Conservation (phyloP, 2,329 filamentous ascomycete genomes). For the Cryphonectria radicalis region DNA sequence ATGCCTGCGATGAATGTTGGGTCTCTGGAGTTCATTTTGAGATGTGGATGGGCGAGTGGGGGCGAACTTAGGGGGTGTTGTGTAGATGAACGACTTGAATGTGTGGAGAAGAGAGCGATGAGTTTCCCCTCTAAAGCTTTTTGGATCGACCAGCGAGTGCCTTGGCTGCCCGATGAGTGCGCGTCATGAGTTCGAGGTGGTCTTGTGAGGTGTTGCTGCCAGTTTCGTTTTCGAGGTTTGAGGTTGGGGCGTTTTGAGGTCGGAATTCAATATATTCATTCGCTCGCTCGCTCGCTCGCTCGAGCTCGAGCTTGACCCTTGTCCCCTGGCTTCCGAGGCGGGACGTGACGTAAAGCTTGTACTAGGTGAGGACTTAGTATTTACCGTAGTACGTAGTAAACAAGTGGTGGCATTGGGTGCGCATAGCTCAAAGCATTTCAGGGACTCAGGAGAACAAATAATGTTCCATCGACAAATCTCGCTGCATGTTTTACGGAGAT, state of each 20-base stretch:
- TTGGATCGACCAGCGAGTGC: background rate
- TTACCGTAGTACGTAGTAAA: background rate
- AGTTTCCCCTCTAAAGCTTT: background rate
- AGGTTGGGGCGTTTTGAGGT: background rate
- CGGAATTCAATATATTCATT: background rate
- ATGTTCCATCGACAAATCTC: conserved; percentile 20
- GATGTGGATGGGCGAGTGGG: background rate
- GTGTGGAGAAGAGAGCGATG: background rate
- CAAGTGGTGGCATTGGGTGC: conserved; percentile 1
- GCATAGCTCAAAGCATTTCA: background rate
- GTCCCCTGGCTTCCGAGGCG: background rate
- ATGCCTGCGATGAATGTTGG: background rate
- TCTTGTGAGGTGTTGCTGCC: background rate
- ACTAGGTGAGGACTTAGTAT: background rate
- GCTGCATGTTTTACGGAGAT: conserved; percentile 15
- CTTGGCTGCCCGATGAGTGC: background rate
- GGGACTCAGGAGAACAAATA: conserved; percentile 5
- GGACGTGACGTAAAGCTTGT: conserved; percentile 2
- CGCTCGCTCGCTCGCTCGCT: background rate
- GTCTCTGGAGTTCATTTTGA: background rate
- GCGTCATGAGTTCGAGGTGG: background rate
- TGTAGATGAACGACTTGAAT: background rate
- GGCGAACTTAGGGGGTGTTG: background rate
- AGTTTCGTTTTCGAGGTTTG: background rate
- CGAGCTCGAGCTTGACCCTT: background rate